Conservation (phyloP, 345 rosid species). For the Cardamine occulta region DNA sequence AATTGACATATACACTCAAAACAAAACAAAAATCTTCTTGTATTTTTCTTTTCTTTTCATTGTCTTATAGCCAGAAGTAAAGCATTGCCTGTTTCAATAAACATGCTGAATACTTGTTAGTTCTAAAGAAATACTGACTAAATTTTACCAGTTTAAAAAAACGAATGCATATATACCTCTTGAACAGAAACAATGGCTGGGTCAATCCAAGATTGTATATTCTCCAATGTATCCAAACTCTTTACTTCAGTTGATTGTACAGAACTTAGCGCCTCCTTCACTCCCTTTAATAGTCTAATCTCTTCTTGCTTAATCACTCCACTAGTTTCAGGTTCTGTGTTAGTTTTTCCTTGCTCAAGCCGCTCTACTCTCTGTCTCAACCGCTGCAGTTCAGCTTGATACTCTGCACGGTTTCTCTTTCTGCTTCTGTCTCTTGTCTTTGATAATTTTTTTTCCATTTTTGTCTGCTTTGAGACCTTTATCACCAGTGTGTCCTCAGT, state of each 20-base stretch:
- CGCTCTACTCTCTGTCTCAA: constrained; percentile 44
- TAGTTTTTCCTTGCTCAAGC: constrained; percentile 44
- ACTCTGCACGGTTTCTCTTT: constrained; percentile 40
- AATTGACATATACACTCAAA: constrained; percentile 12
- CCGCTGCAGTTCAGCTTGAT: constrained; percentile 35
- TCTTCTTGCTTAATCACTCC: constrained; percentile 50
- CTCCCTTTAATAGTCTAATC: constrained; percentile 51
- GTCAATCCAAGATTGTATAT: constrained; percentile 53
- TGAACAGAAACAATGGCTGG: constrained; percentile 37
- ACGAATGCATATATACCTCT: constrained; percentile 37
- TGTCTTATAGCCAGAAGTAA: constrained; percentile 70
- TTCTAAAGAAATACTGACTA: constrained; percentile 7
- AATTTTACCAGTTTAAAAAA: background rate
- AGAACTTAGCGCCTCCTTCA: constrained; percentile 52
- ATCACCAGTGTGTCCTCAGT: constrained; percentile 25
- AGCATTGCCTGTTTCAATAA: constrained; percentile 76
- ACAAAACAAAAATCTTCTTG: background rate
- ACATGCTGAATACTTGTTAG: constrained; percentile 21
- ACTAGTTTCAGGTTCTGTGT: constrained; percentile 37
- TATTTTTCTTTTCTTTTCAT: background rate
- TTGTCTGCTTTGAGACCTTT: constrained; percentile 44
- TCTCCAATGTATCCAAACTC: constrained; percentile 12
- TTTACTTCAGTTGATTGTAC: constrained; percentile 44
- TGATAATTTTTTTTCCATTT: constrained; percentile 46
- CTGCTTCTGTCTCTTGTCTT: constrained; percentile 42